Evolutionary conservation across 371 early-diverging fungal species (phyloP).

Genomic region (Amoeboaphelidium occidentale): DNA sequence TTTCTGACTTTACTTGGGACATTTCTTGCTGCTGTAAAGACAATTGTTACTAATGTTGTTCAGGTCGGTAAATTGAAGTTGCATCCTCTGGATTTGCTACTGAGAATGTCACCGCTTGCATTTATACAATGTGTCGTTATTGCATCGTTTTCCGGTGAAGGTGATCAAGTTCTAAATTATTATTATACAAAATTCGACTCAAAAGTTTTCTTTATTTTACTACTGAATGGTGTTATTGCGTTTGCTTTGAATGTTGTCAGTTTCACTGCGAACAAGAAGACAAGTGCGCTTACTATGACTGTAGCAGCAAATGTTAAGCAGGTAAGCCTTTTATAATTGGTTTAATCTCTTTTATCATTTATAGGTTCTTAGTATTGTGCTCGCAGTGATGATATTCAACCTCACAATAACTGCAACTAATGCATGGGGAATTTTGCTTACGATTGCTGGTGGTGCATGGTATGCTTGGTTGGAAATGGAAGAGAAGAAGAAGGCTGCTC

Average conservation of each 20-base stretch:
- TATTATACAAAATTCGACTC: constrained; percentile 13
- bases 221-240: constrained; percentile 50
- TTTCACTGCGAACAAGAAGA: constrained; percentile 60
- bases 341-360: not conserved
- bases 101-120: constrained; percentile 55
- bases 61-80: constrained; percentile 50
- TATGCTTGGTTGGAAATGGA: too few relatives aligned
- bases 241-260: constrained; percentile 54
- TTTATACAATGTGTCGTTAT: constrained; percentile 41
- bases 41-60: constrained; percentile 56
- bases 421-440: constrained; percentile 43
- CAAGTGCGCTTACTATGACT: constrained; percentile 59
- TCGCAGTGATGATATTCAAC: constrained; percentile 47
- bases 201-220: constrained; percentile 23
- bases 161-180: constrained; percentile 22
- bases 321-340: not conserved
- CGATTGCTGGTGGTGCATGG: constrained; percentile 44
- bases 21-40: constrained; percentile 49
- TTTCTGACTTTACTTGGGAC: constrained; percentile 55
- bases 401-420: constrained; percentile 33
- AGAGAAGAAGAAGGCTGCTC: too few relatives aligned
- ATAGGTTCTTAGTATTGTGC: constrained; percentile 48
- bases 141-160: constrained; percentile 39
- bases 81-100: constrained; percentile 50
- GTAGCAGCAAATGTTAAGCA: constrained; percentile 33